Conservation (phyloP, 192 early-diverging fungal genomes). For the Dispira parvispora region DNA sequence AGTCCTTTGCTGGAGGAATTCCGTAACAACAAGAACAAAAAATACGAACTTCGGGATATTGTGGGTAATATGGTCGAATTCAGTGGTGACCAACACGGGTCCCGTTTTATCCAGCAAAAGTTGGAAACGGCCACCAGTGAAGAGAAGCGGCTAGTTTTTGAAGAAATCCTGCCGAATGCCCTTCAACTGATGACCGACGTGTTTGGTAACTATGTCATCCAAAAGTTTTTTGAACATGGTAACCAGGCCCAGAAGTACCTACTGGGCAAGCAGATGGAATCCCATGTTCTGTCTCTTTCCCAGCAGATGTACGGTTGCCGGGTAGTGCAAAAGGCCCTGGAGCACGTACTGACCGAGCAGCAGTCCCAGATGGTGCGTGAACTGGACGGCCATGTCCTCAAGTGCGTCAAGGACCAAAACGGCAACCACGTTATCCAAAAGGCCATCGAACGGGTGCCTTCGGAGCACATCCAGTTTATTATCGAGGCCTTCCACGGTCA, state of each 20-base stretch:
- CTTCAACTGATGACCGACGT: constrained; percentile 97
- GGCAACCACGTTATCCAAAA: constrained; percentile 99
- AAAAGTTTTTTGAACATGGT: constrained; percentile 99
- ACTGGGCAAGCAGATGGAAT: constrained; percentile 89
- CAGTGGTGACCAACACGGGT: constrained; percentile 96
- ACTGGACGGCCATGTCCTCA: constrained; percentile 87
- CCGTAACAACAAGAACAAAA: constrained; percentile 91
- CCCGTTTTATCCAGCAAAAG: constrained; percentile 97
- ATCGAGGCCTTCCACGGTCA: constrained; percentile 96
- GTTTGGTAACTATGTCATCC: constrained; percentile 99
- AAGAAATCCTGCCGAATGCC: constrained; percentile 80
- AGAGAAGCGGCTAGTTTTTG: constrained; percentile 94
- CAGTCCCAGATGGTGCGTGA: constrained; percentile 83
- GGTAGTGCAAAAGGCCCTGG: constrained; percentile 96
- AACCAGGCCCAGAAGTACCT: constrained; percentile 83
- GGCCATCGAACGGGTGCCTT: constrained; percentile 90
- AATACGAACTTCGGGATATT: constrained; percentile 95
- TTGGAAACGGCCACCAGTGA: constrained; percentile 82
- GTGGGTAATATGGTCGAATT: constrained; percentile 90
- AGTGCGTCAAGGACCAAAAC: constrained; percentile 99
- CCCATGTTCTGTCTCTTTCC: constrained; percentile 81
- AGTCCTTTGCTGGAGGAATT: constrained; percentile 91
- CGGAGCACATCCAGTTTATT: constrained; percentile 88
- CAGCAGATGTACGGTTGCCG: constrained; percentile 99
- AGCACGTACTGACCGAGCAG: constrained; percentile 81